These are phyloP conservation scores for Prunus mira DNA, from an alignment of 306 rosid genomes.

Conservation along the genomic window DNA sequence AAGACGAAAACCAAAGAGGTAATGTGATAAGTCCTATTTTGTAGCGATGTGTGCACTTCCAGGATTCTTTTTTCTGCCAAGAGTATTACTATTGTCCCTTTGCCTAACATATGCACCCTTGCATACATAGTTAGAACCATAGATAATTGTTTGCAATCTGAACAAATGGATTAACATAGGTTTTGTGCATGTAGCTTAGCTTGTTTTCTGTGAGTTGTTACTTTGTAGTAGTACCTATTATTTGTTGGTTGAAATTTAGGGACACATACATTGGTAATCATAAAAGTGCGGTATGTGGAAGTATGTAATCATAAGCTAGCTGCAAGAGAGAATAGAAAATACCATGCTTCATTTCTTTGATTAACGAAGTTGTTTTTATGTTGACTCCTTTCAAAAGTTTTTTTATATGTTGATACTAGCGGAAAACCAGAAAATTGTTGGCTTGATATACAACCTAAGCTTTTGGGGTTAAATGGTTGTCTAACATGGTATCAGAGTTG, in stretches of 20 bases:
- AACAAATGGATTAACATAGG: not conserved
- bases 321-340: no score
- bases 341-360: no score
- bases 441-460: not conserved
- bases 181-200: not conserved
- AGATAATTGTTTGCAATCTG: not conserved
- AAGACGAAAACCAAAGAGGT: slow-evolving; percentile 23
- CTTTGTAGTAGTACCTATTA: not conserved
- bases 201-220: not conserved
- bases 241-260: not conserved
- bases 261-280: no score
- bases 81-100: not conserved
- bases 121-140: not conserved
- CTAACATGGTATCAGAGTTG: not conserved
- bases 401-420: no score
- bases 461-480: not conserved
- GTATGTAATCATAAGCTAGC: no score
- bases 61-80: not conserved
- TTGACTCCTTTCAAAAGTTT: no score
- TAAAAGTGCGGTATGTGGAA: no score
- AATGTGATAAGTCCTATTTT: not conserved
- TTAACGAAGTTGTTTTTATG: no score
- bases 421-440: not conserved
- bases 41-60: not conserved
- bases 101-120: not conserved